These are phyloP conservation scores for Trichoderma asperelloides DNA, from an alignment of 495 filamentous ascomycete species.

Conservation along the genomic window DNA sequence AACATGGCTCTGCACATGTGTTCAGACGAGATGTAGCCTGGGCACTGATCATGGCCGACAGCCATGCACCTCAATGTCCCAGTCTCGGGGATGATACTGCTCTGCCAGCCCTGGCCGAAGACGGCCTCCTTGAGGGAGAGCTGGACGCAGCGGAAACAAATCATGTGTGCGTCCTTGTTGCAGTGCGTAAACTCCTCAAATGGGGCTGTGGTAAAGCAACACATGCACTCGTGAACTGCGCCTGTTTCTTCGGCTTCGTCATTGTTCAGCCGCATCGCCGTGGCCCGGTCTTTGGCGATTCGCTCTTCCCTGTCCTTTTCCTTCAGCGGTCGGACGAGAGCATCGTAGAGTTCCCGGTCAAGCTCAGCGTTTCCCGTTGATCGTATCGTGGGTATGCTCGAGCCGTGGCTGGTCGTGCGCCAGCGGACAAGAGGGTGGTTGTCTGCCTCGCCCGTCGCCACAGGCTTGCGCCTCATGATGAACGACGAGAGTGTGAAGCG, in stretches of 20 bases:
- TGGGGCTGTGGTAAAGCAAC: constrained; percentile 69
- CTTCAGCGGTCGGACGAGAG: constrained; percentile 57
- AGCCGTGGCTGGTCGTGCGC: constrained; percentile 43
- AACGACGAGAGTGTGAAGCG: constrained; percentile 68
- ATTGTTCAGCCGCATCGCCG: constrained; percentile 64
- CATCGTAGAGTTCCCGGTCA: constrained; percentile 65
- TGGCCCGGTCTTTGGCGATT: constrained; percentile 49
- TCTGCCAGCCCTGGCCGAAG: constrained; percentile 85
- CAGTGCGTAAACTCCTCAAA: constrained; percentile 82
- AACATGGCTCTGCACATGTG: constrained; percentile 64
- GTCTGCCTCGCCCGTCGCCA: constrained; percentile 45
- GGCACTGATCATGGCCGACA: constrained; percentile 56
- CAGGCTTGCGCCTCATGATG: constrained; percentile 58
- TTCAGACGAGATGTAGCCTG: constrained; percentile 58
- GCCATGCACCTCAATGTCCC: constrained; percentile 76
- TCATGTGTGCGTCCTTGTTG: constrained; percentile 59
- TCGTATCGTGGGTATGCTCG: constrained; percentile 49
- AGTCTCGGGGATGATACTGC: constrained; percentile 60
- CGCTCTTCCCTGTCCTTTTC: constrained; percentile 44
- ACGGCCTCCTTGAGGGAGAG: constrained; percentile 72
- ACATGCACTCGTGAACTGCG: constrained; percentile 78
- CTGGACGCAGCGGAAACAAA: constrained; percentile 80
- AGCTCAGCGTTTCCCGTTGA: constrained; percentile 70
- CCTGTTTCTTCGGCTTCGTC: constrained; percentile 62
- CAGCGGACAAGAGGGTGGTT: constrained; percentile 54